Evolutionary conservation across 1,284 basidiomycete species (phyloP), one percentile per base, ranked within the genome.

Genomic region (Leccinum griseonigrum): DNA sequence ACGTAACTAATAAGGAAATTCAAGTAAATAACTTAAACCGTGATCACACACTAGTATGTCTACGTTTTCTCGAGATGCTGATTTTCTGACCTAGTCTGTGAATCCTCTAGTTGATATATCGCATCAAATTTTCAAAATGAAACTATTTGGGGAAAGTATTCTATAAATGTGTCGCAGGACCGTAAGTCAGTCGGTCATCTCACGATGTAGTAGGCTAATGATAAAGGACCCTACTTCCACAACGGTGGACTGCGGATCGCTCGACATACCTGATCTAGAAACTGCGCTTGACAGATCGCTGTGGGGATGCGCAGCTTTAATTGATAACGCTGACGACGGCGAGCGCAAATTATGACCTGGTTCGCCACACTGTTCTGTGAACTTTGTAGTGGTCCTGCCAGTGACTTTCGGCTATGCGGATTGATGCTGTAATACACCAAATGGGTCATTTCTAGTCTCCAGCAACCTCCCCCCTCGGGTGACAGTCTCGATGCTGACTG

Each of bases 1-100:
- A 57, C 6, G 18, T 46, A 22, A 46, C 43, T 59, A 59, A 69
- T 55, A 56, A 61, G 58, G 68, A 32, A 65, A 29, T 28, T n/a
- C n/a, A n/a, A n/a, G n/a, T n/a, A n/a, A n/a, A n/a, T n/a, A n/a
- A n/a, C n/a, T n/a, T n/a, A 43, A 36, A 36, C 34, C 34, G 13
- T n/a, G 40, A 43, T 43, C 40, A n/a, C n/a, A n/a, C n/a, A n/a
- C 38, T n/a, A 36, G n/a, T n/a, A n/a, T 36, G 34, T 36, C 13
- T 38, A 38, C 14, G 6, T 38, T 38, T 34, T 34, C 13, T 34
- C 13, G 13, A 34, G 34, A 34, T 14, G 34, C 34, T 34, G 34
- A 34, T 34, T 34, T 34, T 34, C 2, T 34, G 4, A 34, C 10
- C 34, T 38, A 16, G 38, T 38, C 14, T 38, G 6, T 38, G 16